Conservation (phyloP, 371 early-diverging fungal species). For the Rhizopus delemar region DNA sequence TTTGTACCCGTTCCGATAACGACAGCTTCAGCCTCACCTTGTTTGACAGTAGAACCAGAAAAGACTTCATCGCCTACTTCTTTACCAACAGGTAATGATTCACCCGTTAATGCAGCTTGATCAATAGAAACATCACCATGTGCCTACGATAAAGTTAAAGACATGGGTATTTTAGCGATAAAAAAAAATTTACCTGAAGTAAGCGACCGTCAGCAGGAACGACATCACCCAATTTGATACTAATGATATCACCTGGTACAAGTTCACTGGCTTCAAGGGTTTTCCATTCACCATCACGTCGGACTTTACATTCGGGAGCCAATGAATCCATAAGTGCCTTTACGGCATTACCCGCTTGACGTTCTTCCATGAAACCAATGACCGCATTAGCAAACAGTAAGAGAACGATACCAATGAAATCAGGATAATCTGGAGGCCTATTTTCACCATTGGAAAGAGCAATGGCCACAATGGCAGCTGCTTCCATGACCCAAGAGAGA, state of each 20-base stretch:
- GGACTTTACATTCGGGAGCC: slow-evolving; percentile 73
- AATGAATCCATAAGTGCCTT: slow-evolving; percentile 75
- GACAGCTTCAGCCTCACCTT: slow-evolving; percentile 88
- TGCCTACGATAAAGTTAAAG: slow-evolving; percentile 53
- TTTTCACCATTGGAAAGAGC: slow-evolving; percentile 67
- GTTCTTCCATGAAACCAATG: slow-evolving; percentile 87
- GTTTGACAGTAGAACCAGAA: slow-evolving; percentile 85
- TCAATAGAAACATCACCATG: slow-evolving; percentile 63
- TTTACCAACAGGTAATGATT: slow-evolving; percentile 75
- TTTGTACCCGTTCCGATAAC: slow-evolving; percentile 82
- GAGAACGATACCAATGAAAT: slow-evolving; percentile 80
- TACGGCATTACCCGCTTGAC: slow-evolving; percentile 74
- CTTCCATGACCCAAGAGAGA: slow-evolving; percentile 80
- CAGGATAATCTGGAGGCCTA: slow-evolving; percentile 74
- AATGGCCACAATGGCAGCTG: slow-evolving; percentile 73
- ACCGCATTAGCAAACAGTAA: slow-evolving; percentile 80
- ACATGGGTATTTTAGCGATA: slow-evolving; percentile 6
- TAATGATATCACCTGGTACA: slow-evolving; percentile 79
- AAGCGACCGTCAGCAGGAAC: slow-evolving; percentile 76
- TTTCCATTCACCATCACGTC: slow-evolving; percentile 59
- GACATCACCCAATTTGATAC: slow-evolving; percentile 76
- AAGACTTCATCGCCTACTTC: slow-evolving; percentile 69
- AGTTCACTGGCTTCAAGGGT: slow-evolving; percentile 56
- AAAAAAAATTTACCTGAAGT: slow-evolving; percentile 45
- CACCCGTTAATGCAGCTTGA: slow-evolving; percentile 86